Base-by-base conservation (phyloP, 2,329 filamentous ascomycete species). In the Fusarium palustre region DNA sequence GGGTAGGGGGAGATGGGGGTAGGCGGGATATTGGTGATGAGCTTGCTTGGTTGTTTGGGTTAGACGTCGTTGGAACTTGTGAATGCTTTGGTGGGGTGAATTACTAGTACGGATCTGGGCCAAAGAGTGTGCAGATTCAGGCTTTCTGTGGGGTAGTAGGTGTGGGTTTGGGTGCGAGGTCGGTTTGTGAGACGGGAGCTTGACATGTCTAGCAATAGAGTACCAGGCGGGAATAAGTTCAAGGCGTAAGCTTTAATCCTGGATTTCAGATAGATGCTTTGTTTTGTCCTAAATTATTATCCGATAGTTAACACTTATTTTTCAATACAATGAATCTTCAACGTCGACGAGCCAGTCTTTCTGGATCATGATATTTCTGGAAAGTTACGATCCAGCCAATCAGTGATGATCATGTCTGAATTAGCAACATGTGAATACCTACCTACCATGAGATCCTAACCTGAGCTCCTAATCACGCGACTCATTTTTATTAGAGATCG, bases 81-180 rank as follows among this genome's bases (percentile, higher is more conserved):
- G 69, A 69, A 54, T 56, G 64, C 61, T 61, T 57, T 67, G 63
- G 69, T 66, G 69, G 69, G 68, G 66, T 60, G 39, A 59, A 53
- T 20, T 43, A 55, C 68, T 68, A 70, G 47, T 41, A 39, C 20
- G 4, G n/a, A 39, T 54, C 5, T 3, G 55, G 67, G 8, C 24
- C 24, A 22, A 13, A 13, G 10, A 0, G 3, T 2, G 66, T 69
- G 56, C 30, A 34, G 5, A 38, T 22, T 43, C 36, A 16, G 33
- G 18, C 16, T 39, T 11, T 12, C 6, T 58, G 42, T 52, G 48
- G 43, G 30, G 41, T 46, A 11, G 13, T 25, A 49, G 13, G 64
- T 59, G 65, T 41, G n/a, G 24, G 25, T 13, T 28, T 54, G 41
- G 59, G 59, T 50, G 38, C 18, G 33, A 49, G 24, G 30, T 39